Conservation (phyloP, 441 rosid species). For the Melastoma candidum region DNA sequence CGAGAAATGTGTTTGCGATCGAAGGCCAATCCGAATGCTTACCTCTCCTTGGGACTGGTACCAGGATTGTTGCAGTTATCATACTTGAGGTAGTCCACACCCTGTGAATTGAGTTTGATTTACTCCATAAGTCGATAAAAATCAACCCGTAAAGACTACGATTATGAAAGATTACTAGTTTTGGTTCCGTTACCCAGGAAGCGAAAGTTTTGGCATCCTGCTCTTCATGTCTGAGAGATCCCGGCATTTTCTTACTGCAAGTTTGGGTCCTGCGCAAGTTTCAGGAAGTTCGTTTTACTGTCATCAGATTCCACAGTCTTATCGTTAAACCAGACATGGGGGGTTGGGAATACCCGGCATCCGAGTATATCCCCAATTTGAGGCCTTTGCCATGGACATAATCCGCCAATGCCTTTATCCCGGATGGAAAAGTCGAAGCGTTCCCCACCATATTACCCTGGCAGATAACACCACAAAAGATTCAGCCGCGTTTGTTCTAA, state of each 20-base stretch:
- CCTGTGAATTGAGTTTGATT: constrained; percentile 20
- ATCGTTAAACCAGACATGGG: background rate
- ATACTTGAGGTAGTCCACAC: constrained; percentile 58
- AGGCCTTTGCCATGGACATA: constrained; percentile 60
- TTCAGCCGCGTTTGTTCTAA: background rate
- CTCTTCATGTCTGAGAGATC: constrained; percentile 55
- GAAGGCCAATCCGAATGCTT: background rate
- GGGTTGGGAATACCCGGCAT: constrained; percentile 38
- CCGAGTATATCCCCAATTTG: constrained; percentile 57
- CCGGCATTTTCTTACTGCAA: constrained; percentile 58
- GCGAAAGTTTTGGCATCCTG: constrained; percentile 63
- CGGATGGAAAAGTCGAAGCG: constrained; percentile 50
- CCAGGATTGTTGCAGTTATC: constrained; percentile 45
- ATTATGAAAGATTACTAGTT: no score
- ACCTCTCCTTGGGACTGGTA: constrained; percentile 40
- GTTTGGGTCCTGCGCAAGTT: constrained; percentile 29
- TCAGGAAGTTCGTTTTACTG: background rate
- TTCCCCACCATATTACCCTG: constrained; percentile 50
- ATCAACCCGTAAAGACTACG: background rate
- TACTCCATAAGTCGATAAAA: background rate
- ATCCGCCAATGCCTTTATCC: constrained; percentile 49
- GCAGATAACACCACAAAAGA: background rate
- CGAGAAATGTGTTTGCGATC: no score
- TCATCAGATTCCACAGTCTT: background rate
- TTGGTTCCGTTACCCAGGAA: constrained; percentile 32